Conservation (phyloP, 352 stramenopile genomes). For the Globisporangium spiculum region DNA sequence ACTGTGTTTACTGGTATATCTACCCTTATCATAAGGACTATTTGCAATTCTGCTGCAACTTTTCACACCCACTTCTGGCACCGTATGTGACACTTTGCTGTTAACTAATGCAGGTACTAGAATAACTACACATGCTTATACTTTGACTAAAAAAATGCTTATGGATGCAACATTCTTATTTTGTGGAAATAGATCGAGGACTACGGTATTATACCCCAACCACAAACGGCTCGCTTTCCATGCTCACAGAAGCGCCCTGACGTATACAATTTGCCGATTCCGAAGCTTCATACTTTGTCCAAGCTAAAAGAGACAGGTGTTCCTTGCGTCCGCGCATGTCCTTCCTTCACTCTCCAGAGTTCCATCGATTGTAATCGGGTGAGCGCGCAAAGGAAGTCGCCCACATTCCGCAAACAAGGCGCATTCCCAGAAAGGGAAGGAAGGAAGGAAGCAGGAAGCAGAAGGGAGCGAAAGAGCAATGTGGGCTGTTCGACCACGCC, state of each 20-base stretch:
- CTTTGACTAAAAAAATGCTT: not conserved
- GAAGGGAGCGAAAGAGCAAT: constrained; percentile 15
- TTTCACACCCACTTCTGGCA: not conserved
- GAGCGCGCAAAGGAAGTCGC: constrained; percentile 17
- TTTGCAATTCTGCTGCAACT: too few relatives aligned
- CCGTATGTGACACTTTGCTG: not conserved
- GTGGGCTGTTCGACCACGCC: constrained; percentile 41
- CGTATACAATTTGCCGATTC: not conserved
- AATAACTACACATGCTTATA: not conserved
- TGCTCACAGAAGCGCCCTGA: not conserved
- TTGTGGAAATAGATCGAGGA: too few relatives aligned
- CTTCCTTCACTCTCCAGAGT: not conserved
- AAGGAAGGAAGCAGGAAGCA: not conserved
- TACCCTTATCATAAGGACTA: too few relatives aligned
- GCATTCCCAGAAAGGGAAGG: not conserved
- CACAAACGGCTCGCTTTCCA: too few relatives aligned
- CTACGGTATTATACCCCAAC: too few relatives aligned
- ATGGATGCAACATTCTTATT: too few relatives aligned
- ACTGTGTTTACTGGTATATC: too few relatives aligned
- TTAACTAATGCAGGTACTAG: not conserved
- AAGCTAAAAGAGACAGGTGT: not conserved
- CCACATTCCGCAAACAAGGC: not conserved
- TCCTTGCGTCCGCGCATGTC: not conserved
- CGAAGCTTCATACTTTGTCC: not conserved
- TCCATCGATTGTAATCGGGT: not conserved